Percentiles rank a stretch among this genome's conserved stretches.
Evolutionary conservation across 441 rosid genomes (phyloP).

Genomic region (Eutrema salsugineum): DNA sequence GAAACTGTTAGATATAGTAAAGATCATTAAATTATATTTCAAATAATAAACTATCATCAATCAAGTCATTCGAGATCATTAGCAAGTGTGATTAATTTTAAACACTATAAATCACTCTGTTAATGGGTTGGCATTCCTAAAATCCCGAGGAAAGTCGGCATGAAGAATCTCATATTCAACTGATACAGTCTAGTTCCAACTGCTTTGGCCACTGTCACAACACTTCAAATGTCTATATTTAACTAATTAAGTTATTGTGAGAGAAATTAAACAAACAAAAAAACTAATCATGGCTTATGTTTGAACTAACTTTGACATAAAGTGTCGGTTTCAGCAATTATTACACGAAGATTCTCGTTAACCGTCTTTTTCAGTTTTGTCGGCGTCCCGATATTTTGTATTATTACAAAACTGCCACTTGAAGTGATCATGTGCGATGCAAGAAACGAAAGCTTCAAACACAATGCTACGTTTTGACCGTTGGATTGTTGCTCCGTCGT

Average conservation of each 20-base stretch:
- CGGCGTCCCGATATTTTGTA: conserved; percentile 27
- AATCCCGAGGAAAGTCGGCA: conserved; percentile 62
- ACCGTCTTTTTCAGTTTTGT: conserved; percentile 38
- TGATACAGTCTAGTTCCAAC: conserved; percentile 41
- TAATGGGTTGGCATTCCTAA: conserved; percentile 64
- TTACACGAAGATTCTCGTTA: conserved; percentile 31
- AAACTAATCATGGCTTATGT: conserved; percentile 30
- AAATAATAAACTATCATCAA: not conserved
- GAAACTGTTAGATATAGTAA: not conserved
- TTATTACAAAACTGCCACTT: conserved; percentile 15
- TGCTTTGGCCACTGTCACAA: conserved; percentile 22
- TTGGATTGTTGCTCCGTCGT: not conserved
- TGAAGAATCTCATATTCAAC: conserved; percentile 38
- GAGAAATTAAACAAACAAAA: not conserved
- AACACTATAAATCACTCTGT: conserved; percentile 33
- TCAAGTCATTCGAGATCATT: conserved; percentile 3
- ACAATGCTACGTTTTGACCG: not conserved
- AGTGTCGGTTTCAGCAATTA: conserved; percentile 35
- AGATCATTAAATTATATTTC: not conserved
- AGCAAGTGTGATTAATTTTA: conserved; percentile 18
- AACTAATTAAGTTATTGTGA: conserved; percentile 2
- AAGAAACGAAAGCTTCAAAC: not conserved
- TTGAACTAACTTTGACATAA: conserved; percentile 31
- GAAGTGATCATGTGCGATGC: conserved; percentile 17
- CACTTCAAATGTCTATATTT: conserved; percentile 15